Conservation (phyloP, 352 stramenopile genomes). For the Phytophthora gonapodyides region DNA sequence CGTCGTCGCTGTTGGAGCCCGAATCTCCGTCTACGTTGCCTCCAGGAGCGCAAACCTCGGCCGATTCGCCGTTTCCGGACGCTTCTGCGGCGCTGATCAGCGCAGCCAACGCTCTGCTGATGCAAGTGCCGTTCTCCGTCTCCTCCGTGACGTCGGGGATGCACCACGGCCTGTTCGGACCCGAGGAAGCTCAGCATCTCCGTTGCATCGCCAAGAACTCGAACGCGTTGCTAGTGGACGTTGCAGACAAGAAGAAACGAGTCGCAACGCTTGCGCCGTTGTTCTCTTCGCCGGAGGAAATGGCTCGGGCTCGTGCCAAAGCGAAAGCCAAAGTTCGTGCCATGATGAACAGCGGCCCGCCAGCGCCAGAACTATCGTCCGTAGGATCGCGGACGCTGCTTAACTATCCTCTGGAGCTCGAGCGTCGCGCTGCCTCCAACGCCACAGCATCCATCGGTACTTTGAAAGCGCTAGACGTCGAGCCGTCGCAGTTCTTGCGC, state of each 20-base stretch:
- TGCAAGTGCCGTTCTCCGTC: conserved; percentile 45
- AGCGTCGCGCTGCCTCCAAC: conserved; percentile 28
- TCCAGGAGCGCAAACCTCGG: neutral
- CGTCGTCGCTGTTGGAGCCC: conserved; percentile 18
- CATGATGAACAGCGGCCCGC: conserved; percentile 27
- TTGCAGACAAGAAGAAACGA: conserved; percentile 32
- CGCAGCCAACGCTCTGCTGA: conserved; percentile 25
- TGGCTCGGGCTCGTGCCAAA: conserved; percentile 17
- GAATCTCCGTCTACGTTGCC: conserved; percentile 15
- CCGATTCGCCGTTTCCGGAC: conserved; percentile 17
- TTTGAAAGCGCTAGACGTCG: conserved; percentile 36
- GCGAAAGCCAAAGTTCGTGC: conserved; percentile 23
- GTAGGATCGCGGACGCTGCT: conserved; percentile 20
- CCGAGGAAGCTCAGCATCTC: conserved; percentile 46
- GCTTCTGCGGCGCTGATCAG: conserved; percentile 29
- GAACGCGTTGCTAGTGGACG: conserved; percentile 15
- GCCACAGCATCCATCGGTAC: conserved; percentile 2
- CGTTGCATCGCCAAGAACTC: conserved; percentile 36
- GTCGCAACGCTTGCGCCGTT: conserved; percentile 30
- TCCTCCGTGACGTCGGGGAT: conserved; percentile 46
- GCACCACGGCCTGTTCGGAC: conserved; percentile 48
- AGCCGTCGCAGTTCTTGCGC: conserved; percentile 48
- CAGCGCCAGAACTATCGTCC: conserved; percentile 9
- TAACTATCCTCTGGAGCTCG: conserved; percentile 54
- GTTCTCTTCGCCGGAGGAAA: conserved; percentile 35